Conservation (phyloP, 352 stramenopile species). For the Globisporangium canariense region DNA sequence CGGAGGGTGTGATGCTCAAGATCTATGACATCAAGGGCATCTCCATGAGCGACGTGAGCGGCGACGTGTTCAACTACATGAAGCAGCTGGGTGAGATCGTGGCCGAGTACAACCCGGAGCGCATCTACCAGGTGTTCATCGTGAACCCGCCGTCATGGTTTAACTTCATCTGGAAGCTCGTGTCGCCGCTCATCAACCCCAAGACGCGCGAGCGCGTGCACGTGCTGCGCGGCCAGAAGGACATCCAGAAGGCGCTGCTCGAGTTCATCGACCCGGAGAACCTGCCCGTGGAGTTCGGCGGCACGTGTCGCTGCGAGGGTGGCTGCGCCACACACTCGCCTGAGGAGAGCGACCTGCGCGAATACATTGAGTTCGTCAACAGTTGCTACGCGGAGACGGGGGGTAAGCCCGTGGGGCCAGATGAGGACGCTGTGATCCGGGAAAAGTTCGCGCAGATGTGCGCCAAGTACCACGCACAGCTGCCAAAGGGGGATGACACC, state of each 20-base stretch:
- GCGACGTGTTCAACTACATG: constrained; percentile 66
- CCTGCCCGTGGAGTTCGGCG: constrained; percentile 62
- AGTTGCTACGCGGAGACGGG: constrained; percentile 17
- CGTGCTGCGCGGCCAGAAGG: constrained; percentile 58
- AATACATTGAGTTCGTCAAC: constrained; percentile 59
- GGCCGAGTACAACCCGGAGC: constrained; percentile 74
- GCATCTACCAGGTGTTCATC: constrained; percentile 70
- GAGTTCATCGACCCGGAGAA: constrained; percentile 65
- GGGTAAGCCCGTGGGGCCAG: constrained; percentile 13
- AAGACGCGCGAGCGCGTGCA: constrained; percentile 75
- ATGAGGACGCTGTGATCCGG: constrained; percentile 22
- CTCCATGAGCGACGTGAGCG: constrained; percentile 64
- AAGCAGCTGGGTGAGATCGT: constrained; percentile 60
- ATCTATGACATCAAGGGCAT: constrained; percentile 78
- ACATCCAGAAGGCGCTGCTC: constrained; percentile 66
- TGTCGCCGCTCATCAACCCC: constrained; percentile 64
- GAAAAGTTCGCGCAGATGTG: constrained; percentile 41
- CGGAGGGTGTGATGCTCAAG: constrained; percentile 63
- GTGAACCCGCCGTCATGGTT: constrained; percentile 74
- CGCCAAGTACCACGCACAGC: constrained; percentile 44
- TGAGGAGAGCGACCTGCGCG: constrained; percentile 60
- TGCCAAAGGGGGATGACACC: constrained; percentile 17
- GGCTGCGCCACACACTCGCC: constrained; percentile 60
- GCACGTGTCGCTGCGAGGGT: constrained; percentile 53
- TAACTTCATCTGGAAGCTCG: constrained; percentile 78